Evolutionary conservation across 345 rosid species (phyloP).

Genomic region (Eucalyptus erythrocorys): DNA sequence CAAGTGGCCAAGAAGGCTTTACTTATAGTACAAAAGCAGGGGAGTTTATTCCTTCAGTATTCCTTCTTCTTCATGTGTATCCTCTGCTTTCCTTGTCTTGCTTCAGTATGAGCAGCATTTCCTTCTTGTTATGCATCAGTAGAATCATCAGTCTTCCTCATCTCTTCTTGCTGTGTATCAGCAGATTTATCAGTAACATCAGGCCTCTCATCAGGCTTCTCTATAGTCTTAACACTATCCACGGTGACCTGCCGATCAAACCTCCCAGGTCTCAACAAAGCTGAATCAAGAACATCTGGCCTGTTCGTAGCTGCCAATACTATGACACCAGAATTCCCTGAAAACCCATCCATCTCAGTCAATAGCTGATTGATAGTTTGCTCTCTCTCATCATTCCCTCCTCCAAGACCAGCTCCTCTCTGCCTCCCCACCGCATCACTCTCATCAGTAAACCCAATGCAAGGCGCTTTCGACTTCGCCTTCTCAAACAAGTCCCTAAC

Average conservation of each 20-base stretch:
- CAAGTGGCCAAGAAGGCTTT: no score
- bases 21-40: no score
- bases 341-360: slow-evolving; percentile 34
- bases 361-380: slow-evolving; percentile 24
- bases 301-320: slow-evolving; percentile 7
- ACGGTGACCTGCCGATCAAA: slow-evolving; percentile 22
- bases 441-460: slow-evolving; percentile 29
- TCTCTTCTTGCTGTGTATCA: no score
- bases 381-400: slow-evolving; percentile 22
- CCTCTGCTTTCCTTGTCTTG: no score
- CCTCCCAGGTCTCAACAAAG: slow-evolving; percentile 26
- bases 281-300: slow-evolving; percentile 16
- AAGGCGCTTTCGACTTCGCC: slow-evolving; percentile 29
- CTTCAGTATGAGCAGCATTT: no score
- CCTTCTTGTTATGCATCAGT: no score
- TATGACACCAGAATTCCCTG: slow-evolving; percentile 18
- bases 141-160: no score
- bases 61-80: no score
- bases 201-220: no score
- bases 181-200: slow-evolving; percentile 16
- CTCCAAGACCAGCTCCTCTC: slow-evolving; percentile 14
- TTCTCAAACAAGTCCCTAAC: slow-evolving; percentile 27
- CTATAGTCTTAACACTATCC: no score
- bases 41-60: no score
- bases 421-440: slow-evolving; percentile 17